Evolutionary conservation across 2,329 filamentous ascomycete genomes (phyloP).

Genomic region (Phaeophleospora eucalypticola): DNA sequence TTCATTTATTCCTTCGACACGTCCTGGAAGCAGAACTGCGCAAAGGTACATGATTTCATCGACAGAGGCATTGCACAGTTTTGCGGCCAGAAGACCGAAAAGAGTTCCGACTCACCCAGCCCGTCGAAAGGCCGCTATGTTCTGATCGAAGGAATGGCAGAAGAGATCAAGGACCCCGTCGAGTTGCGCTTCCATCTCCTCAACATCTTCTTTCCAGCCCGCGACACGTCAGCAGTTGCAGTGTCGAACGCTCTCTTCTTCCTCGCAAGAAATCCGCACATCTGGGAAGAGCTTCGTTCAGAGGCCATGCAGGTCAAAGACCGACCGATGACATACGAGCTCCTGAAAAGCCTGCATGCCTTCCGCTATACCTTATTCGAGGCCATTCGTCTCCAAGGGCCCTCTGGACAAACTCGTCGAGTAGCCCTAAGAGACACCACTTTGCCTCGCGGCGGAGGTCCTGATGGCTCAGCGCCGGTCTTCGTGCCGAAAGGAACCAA

Average conservation of each 20-base stretch:
- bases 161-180: slow-evolving; percentile 1
- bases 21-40: slow-evolving; percentile 1
- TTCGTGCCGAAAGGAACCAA: slow-evolving; percentile 3
- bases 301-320: not conserved
- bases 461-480: slow-evolving; percentile 1
- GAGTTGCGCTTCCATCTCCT: slow-evolving; percentile 5
- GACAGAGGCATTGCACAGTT: slow-evolving; percentile 1
- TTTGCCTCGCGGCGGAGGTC: slow-evolving; percentile 2
- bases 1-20: slow-evolving; percentile 3
- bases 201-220: slow-evolving; percentile 2
- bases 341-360: not conserved
- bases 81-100: not conserved
- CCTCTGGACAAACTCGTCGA: not conserved
- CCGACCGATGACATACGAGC: not conserved
- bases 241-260: not conserved
- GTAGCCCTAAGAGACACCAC: slow-evolving; percentile 1
- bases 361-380: slow-evolving; percentile 1
- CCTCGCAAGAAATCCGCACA: slow-evolving; percentile 3
- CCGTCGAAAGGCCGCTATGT: not conserved
- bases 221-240: slow-evolving; percentile 1
- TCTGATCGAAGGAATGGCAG: slow-evolving; percentile 3
- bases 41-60: slow-evolving; percentile 2
- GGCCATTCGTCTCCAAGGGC: not conserved
- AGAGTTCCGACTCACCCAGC: not conserved
- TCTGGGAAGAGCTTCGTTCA: slow-evolving; percentile 2